phyloP scores from a whole-genome alignment of 345 rosid species.

The Bruguiera gymnorhiza region DNA sequence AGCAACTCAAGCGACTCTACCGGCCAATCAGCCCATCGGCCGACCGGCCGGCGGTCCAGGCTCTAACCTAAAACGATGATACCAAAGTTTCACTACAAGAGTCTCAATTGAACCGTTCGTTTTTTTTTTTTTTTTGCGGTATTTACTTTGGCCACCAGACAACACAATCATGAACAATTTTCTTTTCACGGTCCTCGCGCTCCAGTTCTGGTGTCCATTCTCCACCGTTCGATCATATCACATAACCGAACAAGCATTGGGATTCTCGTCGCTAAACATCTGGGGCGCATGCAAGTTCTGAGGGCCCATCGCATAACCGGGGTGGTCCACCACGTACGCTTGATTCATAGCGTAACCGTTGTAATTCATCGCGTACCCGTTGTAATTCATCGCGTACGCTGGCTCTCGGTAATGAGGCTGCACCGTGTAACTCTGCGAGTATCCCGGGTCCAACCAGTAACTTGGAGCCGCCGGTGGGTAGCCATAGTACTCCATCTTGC shows the following conservation, averaged over 20 bases:
- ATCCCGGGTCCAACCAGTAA: conserved; percentile 41
- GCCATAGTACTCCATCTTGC: conserved; percentile 33
- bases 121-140: not conserved
- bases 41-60: conserved; percentile 6
- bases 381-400: conserved; percentile 21
- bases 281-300: conserved; percentile 50
- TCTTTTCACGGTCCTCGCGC: too few relatives aligned
- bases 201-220: not conserved
- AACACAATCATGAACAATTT: conserved; percentile 31
- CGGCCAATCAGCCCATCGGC: not conserved
- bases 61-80: not conserved
- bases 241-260: conserved; percentile 76
- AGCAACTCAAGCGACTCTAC: conserved; percentile 15
- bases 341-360: conserved; percentile 16
- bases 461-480: conserved; percentile 24
- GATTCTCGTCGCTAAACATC: conserved; percentile 94
- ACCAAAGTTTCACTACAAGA: conserved; percentile 20
- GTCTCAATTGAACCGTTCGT: not conserved
- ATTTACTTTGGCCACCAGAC: conserved; percentile 30
- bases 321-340: conserved; percentile 35
- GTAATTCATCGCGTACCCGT: conserved; percentile 13
- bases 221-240: conserved; percentile 28
- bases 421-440: conserved; percentile 35
- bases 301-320: conserved; percentile 12
- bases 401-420: conserved; percentile 24